A percentile compares a stretch with the other conserved stretches of the same genome.
phyloP scores from a whole-genome alignment of 495 filamentous ascomycete genomes.

The Terfezia claveryi region DNA sequence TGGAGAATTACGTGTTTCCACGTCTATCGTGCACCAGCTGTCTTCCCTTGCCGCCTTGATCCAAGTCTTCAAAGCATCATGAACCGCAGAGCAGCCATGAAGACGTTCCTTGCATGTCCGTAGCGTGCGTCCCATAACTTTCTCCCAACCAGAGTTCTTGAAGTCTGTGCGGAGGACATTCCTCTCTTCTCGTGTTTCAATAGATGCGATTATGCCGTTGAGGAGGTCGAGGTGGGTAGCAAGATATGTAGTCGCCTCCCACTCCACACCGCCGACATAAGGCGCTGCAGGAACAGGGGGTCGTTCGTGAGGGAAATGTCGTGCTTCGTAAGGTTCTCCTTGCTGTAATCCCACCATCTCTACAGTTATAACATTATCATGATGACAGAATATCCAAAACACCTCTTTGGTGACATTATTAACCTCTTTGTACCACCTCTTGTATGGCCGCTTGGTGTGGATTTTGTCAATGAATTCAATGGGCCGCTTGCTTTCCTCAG shows the following conservation, averaged over 20 bases:
- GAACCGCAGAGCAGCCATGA: conserved; percentile 49
- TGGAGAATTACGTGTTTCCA: conserved; percentile 16
- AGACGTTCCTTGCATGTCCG: conserved; percentile 95
- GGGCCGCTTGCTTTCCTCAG: conserved; percentile 49
- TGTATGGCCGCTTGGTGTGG: conserved; percentile 67
- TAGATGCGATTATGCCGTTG: conserved; percentile 72
- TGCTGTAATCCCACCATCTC: conserved; percentile 1
- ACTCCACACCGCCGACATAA: conserved; percentile 94
- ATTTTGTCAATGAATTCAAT: conserved; percentile 76
- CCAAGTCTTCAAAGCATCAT: conserved; percentile 76
- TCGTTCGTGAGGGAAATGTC: conserved; percentile 68
- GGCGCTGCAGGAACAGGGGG: conserved; percentile 86
- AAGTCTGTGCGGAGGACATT: conserved; percentile 59
- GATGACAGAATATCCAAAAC: conserved; percentile 97
- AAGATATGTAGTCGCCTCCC: conserved; percentile 94
- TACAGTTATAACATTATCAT: conserved; percentile 54
- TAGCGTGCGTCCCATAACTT: conserved; percentile 59
- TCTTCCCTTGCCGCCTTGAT: conserved; percentile 68
- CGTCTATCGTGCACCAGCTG: conserved; percentile 45
- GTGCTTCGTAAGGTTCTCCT: conserved; percentile 32
- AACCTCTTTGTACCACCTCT: conserved; percentile 82
- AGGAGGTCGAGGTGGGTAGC: conserved; percentile 79
- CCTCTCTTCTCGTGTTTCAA: conserved; percentile 47
- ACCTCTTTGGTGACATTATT: conserved; percentile 89
- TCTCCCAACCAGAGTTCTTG: conserved; percentile 74